Percentiles rank a stretch among this genome's conserved stretches.
phyloP scores from a whole-genome alignment of 1,139 yeast genomes.

The Taphrina pruni region DNA sequence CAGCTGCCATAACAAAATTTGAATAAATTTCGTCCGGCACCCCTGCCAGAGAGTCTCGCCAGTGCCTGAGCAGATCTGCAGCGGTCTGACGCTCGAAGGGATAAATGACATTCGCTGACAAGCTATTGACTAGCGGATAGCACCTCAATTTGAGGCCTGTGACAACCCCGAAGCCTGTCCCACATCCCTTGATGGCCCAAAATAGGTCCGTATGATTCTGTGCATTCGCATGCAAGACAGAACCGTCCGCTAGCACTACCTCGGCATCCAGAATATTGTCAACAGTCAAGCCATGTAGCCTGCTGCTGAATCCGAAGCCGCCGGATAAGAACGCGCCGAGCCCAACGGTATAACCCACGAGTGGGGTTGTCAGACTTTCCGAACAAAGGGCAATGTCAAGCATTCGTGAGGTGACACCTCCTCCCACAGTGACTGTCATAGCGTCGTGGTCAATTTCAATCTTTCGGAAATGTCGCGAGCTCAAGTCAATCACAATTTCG shows the following conservation, averaged over 20 bases:
- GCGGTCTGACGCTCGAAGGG: slow-evolving; percentile 18
- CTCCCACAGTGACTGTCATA: slow-evolving; percentile 21
- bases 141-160: slow-evolving; percentile 13
- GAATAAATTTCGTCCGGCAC: slow-evolving; percentile 22
- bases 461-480: slow-evolving; percentile 1
- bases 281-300: slow-evolving; percentile 26
- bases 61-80: slow-evolving; percentile 23
- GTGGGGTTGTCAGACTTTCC: slow-evolving; percentile 12
- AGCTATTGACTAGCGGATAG: slow-evolving; percentile 16
- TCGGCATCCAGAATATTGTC: slow-evolving; percentile 27
- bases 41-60: slow-evolving; percentile 15
- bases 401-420: slow-evolving; percentile 25
- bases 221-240: slow-evolving; percentile 15
- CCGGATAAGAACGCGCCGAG: slow-evolving; percentile 29
- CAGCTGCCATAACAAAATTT: slow-evolving; percentile 28
- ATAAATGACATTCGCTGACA: slow-evolving; percentile 21
- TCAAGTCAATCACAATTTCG: slow-evolving; percentile 18
- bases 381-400: slow-evolving; percentile 14
- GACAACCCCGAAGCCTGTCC: slow-evolving; percentile 23
- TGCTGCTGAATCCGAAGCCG: slow-evolving; percentile 27
- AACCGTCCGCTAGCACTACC: slow-evolving; percentile 21
- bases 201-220: slow-evolving; percentile 7
- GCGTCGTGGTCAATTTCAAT: slow-evolving; percentile 14
- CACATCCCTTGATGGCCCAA: slow-evolving; percentile 22
- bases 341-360: slow-evolving; percentile 29